phyloP scores from a whole-genome alignment of 495 filamentous ascomycete species.

The Neurospora pannonica region DNA sequence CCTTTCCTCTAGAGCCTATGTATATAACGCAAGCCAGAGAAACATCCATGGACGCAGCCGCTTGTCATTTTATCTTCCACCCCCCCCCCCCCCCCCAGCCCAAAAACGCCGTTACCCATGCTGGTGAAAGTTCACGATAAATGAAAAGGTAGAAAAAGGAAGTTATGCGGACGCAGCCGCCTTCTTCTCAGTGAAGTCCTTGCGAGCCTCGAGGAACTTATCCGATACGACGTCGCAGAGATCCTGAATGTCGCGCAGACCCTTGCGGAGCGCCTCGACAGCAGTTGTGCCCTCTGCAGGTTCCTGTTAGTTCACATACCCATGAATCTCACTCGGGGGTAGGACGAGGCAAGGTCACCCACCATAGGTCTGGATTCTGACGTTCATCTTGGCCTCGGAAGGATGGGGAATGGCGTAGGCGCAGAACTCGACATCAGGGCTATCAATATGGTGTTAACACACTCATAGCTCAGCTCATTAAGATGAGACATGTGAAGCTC shows the following conservation, averaged over 20 bases:
- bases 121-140: neutral
- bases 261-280: conserved; percentile 78
- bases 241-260: conserved; percentile 75
- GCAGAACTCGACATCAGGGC: conserved; percentile 93
- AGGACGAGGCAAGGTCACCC: conserved; percentile 17
- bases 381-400: conserved; percentile 90
- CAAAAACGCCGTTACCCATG: conserved; percentile 18
- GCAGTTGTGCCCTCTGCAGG: conserved; percentile 65
- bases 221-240: conserved; percentile 86
- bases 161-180: neutral
- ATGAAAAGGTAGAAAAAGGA: neutral
- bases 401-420: conserved; percentile 97
- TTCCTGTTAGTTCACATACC: neutral
- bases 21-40: neutral
- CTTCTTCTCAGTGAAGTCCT: conserved; percentile 45
- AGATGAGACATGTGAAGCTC: neutral
- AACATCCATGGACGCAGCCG: neutral
- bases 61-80: neutral
- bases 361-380: conserved; percentile 96
- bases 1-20: neutral
- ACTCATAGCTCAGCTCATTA: neutral
- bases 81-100: no score
- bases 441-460: conserved; percentile 24
- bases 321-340: neutral
- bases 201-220: conserved; percentile 61